These are phyloP conservation scores for Pseudogymnoascus sp. DNA, from an alignment of 2,329 filamentous ascomycete genomes.

Conservation along the genomic window DNA sequence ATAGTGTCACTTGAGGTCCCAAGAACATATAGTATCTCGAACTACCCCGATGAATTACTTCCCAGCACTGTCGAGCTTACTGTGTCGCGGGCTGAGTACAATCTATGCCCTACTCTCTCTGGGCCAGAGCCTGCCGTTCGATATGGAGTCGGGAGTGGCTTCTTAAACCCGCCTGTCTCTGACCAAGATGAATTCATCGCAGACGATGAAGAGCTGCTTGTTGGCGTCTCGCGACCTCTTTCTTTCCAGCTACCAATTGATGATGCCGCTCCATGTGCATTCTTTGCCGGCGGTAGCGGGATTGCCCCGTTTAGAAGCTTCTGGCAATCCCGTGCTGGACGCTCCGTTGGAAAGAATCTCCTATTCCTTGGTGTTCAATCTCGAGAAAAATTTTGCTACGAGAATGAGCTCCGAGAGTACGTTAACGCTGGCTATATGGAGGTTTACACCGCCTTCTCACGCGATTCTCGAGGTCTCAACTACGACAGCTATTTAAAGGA, in stretches of 20 bases:
- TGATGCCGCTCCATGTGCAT: slow-evolving; percentile 41
- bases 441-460: slow-evolving; percentile 44
- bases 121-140: slow-evolving; percentile 19
- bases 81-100: slow-evolving; percentile 43
- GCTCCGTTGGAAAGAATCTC: slow-evolving; percentile 37
- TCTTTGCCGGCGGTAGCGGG: slow-evolving; percentile 46
- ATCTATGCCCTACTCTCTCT: slow-evolving; percentile 33
- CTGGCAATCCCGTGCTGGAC: slow-evolving; percentile 40
- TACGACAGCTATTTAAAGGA: slow-evolving; percentile 36
- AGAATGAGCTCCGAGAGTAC: slow-evolving; percentile 39
- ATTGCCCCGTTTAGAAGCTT: slow-evolving; percentile 47
- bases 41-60: slow-evolving; percentile 40
- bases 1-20: slow-evolving; percentile 42
- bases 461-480: slow-evolving; percentile 39
- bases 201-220: slow-evolving; percentile 39
- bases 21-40: slow-evolving; percentile 46
- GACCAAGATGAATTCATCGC: slow-evolving; percentile 32
- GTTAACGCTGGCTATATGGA: slow-evolving; percentile 42
- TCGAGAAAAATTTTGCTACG: slow-evolving; percentile 44
- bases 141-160: slow-evolving; percentile 44
- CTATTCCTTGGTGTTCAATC: slow-evolving; percentile 46
- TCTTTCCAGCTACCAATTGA: slow-evolving; percentile 45
- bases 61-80: slow-evolving; percentile 44
- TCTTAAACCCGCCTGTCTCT: slow-evolving; percentile 42
- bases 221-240: slow-evolving; percentile 44